phyloP scores from a whole-genome alignment of 2,329 filamentous ascomycete genomes.

The Diplodia seriata region DNA sequence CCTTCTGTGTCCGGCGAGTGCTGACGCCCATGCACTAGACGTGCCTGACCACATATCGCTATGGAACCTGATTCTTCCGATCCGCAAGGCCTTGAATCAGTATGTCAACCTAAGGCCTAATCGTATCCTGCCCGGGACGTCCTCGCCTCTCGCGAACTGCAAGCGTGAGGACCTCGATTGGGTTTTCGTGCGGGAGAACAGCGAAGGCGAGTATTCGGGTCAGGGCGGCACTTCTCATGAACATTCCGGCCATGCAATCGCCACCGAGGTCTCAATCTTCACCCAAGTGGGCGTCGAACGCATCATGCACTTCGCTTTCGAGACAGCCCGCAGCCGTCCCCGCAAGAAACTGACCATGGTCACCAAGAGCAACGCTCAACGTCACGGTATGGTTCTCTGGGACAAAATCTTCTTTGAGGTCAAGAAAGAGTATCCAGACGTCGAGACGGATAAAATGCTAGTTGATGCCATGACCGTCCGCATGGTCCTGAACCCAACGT shows the following conservation, averaged over 20 bases:
- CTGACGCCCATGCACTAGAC: conserved; percentile 45
- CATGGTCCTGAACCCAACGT: conserved; percentile 56
- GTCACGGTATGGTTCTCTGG: conserved; percentile 59
- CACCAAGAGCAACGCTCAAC: conserved; percentile 58
- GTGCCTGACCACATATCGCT: conserved; percentile 72
- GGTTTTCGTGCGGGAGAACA: conserved; percentile 58
- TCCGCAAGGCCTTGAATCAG: conserved; percentile 71
- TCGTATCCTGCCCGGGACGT: conserved; percentile 52
- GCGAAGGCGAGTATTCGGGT: conserved; percentile 57
- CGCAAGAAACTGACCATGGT: conserved; percentile 58
- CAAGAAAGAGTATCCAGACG: conserved; percentile 54
- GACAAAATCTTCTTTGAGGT: conserved; percentile 56
- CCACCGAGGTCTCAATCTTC: conserved; percentile 58
- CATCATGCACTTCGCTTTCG: conserved; percentile 58
- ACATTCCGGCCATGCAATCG: conserved; percentile 49
- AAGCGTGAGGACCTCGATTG: conserved; percentile 53
- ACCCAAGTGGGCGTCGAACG: conserved; percentile 54
- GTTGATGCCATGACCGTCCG: conserved; percentile 59
- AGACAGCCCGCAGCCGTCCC: conserved; percentile 52
- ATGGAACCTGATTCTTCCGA: conserved; percentile 71
- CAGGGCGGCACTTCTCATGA: conserved; percentile 55
- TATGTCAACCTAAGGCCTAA: conserved; percentile 70
- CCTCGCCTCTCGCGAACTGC: conserved; percentile 50
- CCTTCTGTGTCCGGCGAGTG: background rate
- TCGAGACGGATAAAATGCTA: conserved; percentile 58